Conservation (phyloP, 2,329 filamentous ascomycete species). For the Coniochaeta sp. region DNA sequence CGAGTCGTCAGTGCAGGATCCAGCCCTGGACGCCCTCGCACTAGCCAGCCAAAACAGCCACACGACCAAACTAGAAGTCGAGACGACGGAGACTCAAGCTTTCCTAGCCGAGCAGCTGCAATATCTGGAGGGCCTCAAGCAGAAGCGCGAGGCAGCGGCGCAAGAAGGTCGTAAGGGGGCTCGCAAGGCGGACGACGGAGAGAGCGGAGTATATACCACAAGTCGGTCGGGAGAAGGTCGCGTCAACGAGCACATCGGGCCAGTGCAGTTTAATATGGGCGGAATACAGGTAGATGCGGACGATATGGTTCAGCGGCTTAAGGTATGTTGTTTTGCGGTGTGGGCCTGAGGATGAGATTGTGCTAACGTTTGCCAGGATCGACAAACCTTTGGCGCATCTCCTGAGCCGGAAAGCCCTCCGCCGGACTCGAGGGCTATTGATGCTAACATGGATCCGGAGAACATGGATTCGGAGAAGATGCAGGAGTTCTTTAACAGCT, state of each 20-base stretch:
- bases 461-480: slow-evolving; percentile 48
- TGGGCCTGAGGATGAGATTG: slow-evolving; percentile 13
- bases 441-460: slow-evolving; percentile 22
- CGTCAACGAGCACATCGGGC: slow-evolving; percentile 77
- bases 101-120: slow-evolving; percentile 73
- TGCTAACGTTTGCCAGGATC: slow-evolving; percentile 33
- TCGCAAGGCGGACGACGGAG: slow-evolving; percentile 28
- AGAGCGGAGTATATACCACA: slow-evolving; percentile 8
- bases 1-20: slow-evolving; percentile 72
- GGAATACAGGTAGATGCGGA: slow-evolving; percentile 95
- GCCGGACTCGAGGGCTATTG: slow-evolving; percentile 21
- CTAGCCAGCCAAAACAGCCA: slow-evolving; percentile 41
- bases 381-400: slow-evolving; percentile 43
- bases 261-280: slow-evolving; percentile 96
- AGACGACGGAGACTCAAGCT: slow-evolving; percentile 66
- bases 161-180: slow-evolving; percentile 23
- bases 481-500: slow-evolving; percentile 50
- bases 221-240: slow-evolving; percentile 23
- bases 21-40: slow-evolving; percentile 55
- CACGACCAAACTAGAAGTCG: slow-evolving; percentile 47
- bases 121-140: slow-evolving; percentile 59
- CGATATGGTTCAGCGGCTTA: slow-evolving; percentile 81
- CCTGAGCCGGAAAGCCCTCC: slow-evolving; percentile 33
- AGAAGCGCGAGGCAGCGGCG: slow-evolving; percentile 46
- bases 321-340: slow-evolving; percentile 47